Conservation (phyloP, 2,329 filamentous ascomycete genomes). For the Diaporthe citriasiana region DNA sequence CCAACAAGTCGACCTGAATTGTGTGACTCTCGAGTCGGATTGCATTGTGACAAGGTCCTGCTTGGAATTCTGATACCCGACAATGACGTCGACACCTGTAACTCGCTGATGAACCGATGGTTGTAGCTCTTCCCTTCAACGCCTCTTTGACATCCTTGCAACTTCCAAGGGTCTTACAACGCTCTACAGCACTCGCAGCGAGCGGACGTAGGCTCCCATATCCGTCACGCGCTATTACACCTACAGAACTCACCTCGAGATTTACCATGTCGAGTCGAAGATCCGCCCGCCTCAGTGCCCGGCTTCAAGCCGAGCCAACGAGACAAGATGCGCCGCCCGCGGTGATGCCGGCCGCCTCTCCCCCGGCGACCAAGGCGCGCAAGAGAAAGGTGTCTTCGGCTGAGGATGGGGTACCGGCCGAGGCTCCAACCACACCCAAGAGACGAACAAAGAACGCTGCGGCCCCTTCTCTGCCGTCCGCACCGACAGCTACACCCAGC, state of each 20-base stretch:
- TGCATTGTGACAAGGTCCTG: neutral
- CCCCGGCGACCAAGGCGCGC: constrained; percentile 42
- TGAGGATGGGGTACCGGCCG: constrained; percentile 41
- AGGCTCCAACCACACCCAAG: constrained; percentile 50
- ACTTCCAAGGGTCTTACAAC: neutral
- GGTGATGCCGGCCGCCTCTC: constrained; percentile 41
- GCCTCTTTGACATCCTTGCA: neutral
- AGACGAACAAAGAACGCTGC: constrained; percentile 45
- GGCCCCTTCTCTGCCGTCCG: constrained; percentile 48
- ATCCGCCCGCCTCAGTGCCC: constrained; percentile 58
- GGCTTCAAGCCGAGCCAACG: constrained; percentile 42
- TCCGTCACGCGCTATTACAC: neutral
- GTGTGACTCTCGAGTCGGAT: neutral
- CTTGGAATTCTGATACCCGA: neutral
- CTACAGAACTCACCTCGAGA: neutral
- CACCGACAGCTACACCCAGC: constrained; percentile 63
- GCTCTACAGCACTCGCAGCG: neutral
- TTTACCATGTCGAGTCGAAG: constrained; percentile 50
- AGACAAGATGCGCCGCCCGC: constrained; percentile 25
- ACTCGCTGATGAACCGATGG: neutral
- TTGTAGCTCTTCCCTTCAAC: neutral
- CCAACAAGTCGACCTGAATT: neutral
- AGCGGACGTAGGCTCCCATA: neutral
- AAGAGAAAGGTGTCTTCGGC: constrained; percentile 49
- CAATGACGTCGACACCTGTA: constrained; percentile 34